These are phyloP conservation scores for Fusarium tjaetaba DNA, from an alignment of 2,329 filamentous ascomycete species.

Conservation along the genomic window DNA sequence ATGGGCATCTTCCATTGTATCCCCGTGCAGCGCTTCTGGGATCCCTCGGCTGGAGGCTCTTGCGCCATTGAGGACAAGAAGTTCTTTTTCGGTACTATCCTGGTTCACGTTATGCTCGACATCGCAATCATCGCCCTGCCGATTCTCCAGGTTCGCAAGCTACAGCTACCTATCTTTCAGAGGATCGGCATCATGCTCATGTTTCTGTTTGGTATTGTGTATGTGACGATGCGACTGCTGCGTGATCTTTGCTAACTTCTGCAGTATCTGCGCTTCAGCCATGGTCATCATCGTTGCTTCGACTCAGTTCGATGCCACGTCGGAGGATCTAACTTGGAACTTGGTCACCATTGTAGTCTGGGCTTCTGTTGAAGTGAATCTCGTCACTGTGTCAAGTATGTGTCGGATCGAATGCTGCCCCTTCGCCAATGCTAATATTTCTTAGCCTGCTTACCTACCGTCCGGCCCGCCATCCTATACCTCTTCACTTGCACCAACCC, in stretches of 20 bases:
- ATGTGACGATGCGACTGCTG: background rate
- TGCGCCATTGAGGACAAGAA: slow-evolving; percentile 42
- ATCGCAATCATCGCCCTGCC: slow-evolving; percentile 46
- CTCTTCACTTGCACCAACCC: slow-evolving; percentile 32
- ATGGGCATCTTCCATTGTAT: slow-evolving; percentile 35
- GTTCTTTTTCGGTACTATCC: slow-evolving; percentile 48
- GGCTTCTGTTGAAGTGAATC: slow-evolving; percentile 41
- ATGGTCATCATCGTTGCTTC: slow-evolving; percentile 36
- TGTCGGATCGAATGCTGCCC: too few species aligned
- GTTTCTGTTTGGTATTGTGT: slow-evolving; percentile 47
- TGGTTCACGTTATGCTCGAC: slow-evolving; percentile 47
- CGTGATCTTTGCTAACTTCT: background rate
- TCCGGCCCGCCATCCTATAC: slow-evolving; percentile 35
- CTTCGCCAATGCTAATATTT: too few species aligned
- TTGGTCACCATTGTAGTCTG: slow-evolving; percentile 36
- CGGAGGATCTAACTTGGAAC: slow-evolving; percentile 37
- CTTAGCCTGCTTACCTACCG: slow-evolving; percentile 37
- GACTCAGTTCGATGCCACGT: slow-evolving; percentile 18
- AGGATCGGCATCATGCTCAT: slow-evolving; percentile 43
- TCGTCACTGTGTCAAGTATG: slow-evolving; percentile 39
- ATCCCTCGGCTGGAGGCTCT: background rate
- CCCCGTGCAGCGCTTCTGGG: slow-evolving; percentile 32
- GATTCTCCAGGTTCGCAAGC: slow-evolving; percentile 44
- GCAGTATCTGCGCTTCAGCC: slow-evolving; percentile 33
- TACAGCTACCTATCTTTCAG: slow-evolving; percentile 43